A percentile compares a stretch with the other conserved stretches of the same genome.
phyloP scores from a whole-genome alignment of 2,329 filamentous ascomycete species.

The Blastomyces percursus region DNA sequence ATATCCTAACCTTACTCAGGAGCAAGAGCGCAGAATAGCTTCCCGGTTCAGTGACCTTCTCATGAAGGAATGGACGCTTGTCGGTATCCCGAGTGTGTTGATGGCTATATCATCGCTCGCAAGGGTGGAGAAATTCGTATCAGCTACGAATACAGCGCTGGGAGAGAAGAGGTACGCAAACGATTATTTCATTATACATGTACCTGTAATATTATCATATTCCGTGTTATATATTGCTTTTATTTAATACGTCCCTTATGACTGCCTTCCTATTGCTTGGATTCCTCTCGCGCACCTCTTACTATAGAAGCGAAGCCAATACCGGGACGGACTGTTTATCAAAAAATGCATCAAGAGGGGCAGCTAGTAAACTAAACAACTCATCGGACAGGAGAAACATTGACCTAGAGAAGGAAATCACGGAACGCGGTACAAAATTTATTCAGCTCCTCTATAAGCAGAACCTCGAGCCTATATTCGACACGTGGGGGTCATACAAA shows the following conservation, averaged over 20 bases:
- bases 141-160: slow-evolving; percentile 11
- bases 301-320: too few relatives aligned
- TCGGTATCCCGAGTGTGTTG: slow-evolving; percentile 24
- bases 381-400: slow-evolving; percentile 14
- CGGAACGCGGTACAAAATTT: slow-evolving; percentile 21
- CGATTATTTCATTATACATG: background rate
- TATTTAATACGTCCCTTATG: background rate
- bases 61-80: slow-evolving; percentile 25
- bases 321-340: background rate
- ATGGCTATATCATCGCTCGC: slow-evolving; percentile 22
- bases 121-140: slow-evolving; percentile 17
- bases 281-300: background rate
- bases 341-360: background rate
- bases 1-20: slow-evolving; percentile 8
- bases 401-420: slow-evolving; percentile 16
- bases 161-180: slow-evolving; percentile 13
- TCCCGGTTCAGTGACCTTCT: slow-evolving; percentile 21
- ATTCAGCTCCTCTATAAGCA: slow-evolving; percentile 23
- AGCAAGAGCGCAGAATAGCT: slow-evolving; percentile 14
- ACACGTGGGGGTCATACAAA: slow-evolving; percentile 22
- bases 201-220: background rate
- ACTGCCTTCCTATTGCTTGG: background rate
- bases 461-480: slow-evolving; percentile 23
- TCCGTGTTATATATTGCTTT: background rate
- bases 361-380: background rate